Evolutionary conservation across 306 rosid genomes (phyloP).

Genomic region (Macrotyloma uniflorum): DNA sequence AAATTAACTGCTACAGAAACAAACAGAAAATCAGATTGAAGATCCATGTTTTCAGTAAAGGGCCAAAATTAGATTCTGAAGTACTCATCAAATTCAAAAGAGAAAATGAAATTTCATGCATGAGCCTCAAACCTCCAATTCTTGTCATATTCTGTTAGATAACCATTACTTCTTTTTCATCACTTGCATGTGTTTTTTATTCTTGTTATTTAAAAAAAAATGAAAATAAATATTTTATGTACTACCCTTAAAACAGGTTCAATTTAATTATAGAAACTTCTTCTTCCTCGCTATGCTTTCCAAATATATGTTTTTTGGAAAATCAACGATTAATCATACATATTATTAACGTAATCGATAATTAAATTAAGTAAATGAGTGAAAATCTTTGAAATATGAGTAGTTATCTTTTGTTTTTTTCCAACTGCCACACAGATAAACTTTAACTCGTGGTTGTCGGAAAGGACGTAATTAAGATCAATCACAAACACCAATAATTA

Average conservation of each 20-base stretch:
- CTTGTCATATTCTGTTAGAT: background rate
- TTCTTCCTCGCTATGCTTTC: too few relatives aligned
- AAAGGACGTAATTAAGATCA: background rate
- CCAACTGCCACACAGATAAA: background rate
- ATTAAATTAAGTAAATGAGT: background rate
- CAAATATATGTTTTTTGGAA: too few relatives aligned
- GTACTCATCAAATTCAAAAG: background rate
- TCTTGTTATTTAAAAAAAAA: too few relatives aligned
- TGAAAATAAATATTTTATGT: background rate
- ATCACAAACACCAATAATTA: too few relatives aligned
- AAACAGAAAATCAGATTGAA: background rate
- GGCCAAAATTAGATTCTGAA: background rate
- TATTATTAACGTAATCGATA: background rate
- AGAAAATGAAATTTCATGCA: background rate
- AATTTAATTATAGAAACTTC: background rate
- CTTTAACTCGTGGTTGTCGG: background rate
- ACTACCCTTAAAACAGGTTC: background rate
- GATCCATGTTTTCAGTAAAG: background rate
- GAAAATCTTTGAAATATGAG: background rate
- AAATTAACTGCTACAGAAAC: background rate
- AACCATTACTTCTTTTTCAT: background rate
- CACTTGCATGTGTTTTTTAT: too few relatives aligned
- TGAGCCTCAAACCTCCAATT: background rate
- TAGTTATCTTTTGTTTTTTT: constrained; percentile 1
- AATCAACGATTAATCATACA: background rate